Conservation (phyloP, 2,329 filamentous ascomycete species). For the Nemania diffusa region DNA sequence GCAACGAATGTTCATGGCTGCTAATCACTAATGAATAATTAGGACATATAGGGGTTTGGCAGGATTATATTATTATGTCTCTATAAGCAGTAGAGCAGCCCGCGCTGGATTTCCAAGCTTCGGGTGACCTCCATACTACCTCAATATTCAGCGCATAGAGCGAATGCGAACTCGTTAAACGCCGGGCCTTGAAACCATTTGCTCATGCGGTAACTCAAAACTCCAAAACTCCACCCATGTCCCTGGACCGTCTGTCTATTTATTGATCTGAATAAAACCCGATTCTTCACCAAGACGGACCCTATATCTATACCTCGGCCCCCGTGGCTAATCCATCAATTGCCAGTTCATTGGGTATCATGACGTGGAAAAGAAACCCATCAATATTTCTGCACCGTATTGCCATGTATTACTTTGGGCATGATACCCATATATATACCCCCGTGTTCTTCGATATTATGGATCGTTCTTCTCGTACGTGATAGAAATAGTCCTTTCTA, state of each 20-base stretch:
- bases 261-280: background rate
- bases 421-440: conserved; percentile 29
- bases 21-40: too few species aligned
- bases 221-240: conserved; percentile 23
- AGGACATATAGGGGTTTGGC: too few species aligned
- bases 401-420: conserved; percentile 36
- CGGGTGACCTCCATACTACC: background rate
- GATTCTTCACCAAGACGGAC: conserved; percentile 13
- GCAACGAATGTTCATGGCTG: too few species aligned
- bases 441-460: conserved; percentile 35
- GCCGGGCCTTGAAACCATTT: conserved; percentile 1
- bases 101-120: background rate
- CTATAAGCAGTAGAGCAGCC: background rate
- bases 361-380: conserved; percentile 38
- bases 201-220: conserved; percentile 12
- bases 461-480: conserved; percentile 35
- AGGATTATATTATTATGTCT: conserved; percentile 25
- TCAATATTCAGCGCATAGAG: background rate
- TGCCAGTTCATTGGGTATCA: conserved; percentile 42
- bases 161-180: conserved; percentile 4
- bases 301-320: conserved; percentile 31
- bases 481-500: conserved; percentile 27
- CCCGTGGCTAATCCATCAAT: conserved; percentile 26
- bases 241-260: conserved; percentile 25
- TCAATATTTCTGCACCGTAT: conserved; percentile 29